A percentile compares a stretch with the other conserved stretches of the same genome.
Evolutionary conservation across 179 eudicot genomes (phyloP).

Genomic region (Gypsophila paniculata): DNA sequence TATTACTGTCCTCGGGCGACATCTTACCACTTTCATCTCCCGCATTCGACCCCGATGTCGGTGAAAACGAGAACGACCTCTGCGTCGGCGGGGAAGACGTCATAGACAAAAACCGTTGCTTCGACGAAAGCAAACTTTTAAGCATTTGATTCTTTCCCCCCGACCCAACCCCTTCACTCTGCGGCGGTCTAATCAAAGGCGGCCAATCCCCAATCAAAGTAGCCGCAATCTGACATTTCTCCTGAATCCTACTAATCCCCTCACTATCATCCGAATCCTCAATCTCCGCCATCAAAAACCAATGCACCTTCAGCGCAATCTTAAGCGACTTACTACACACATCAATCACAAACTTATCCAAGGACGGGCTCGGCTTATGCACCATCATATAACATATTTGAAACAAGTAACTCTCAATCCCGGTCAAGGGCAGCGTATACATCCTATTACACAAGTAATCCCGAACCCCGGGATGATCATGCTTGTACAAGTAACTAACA

Average conservation of each 20-base stretch:
- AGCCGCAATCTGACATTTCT: constrained; percentile 91
- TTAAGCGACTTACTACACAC: constrained; percentile 71
- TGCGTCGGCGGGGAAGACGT: constrained; percentile 73
- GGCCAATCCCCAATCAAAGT: constrained; percentile 97
- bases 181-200: constrained; percentile 53
- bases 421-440: constrained; percentile 88
- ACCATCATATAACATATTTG: constrained; percentile 94
- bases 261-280: constrained; percentile 96
- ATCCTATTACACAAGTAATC: constrained; percentile 92
- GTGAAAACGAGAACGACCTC: constrained; percentile 53
- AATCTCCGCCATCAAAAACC: constrained; percentile 97
- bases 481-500: constrained; percentile 95
- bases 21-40: constrained; percentile 63
- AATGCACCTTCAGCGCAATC: constrained; percentile 91
- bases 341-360: constrained; percentile 97
- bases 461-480: constrained; percentile 88
- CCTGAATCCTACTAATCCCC: constrained; percentile 94
- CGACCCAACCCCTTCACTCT: constrained; percentile 37
- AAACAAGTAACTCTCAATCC: constrained; percentile 90
- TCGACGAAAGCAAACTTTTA: constrained; percentile 66
- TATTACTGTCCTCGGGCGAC: constrained; percentile 74
- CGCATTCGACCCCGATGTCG: constrained; percentile 44
- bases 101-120: constrained; percentile 71
- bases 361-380: constrained; percentile 93
- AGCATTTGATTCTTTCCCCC: constrained; percentile 75